Evolutionary conservation across 257 asterid genomes (phyloP).

Genomic region (Capsicum baccatum): DNA sequence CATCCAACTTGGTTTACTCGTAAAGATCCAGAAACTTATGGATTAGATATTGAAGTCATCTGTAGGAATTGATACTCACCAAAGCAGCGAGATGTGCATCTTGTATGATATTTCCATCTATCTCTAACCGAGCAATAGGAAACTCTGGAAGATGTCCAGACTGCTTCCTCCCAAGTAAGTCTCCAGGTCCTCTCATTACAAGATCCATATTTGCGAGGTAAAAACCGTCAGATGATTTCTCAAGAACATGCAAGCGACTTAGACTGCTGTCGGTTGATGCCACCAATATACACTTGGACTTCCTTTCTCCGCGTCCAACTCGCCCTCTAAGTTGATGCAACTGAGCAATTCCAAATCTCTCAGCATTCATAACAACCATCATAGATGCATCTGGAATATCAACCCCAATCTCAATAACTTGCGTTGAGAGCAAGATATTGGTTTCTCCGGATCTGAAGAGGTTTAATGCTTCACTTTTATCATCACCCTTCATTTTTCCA

Average conservation of each 20-base stretch:
- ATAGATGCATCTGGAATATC: slow-evolving; percentile 96
- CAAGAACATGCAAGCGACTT: slow-evolving; percentile 76
- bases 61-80: slow-evolving; percentile 50
- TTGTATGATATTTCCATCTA: slow-evolving; percentile 86
- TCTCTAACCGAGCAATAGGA: slow-evolving; percentile 88
- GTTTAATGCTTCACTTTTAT: slow-evolving; percentile 77
- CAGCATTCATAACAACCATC: slow-evolving; percentile 99
- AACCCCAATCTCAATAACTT: slow-evolving; percentile 93
- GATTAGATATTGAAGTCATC: background rate
- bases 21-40: background rate
- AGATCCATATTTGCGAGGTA: slow-evolving; percentile 95
- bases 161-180: slow-evolving; percentile 91
- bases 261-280: slow-evolving; percentile 65
- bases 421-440: slow-evolving; percentile 81
- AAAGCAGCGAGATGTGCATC: slow-evolving; percentile 90
- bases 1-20: background rate
- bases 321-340: slow-evolving; percentile 94
- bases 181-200: slow-evolving; percentile 90
- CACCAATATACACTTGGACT: slow-evolving; percentile 72
- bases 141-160: slow-evolving; percentile 96
- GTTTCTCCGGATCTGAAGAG: slow-evolving; percentile 79
- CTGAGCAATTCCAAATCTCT: slow-evolving; percentile 92
- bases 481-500: slow-evolving; percentile 85
- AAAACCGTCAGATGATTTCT: slow-evolving; percentile 80
- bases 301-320: slow-evolving; percentile 91